Percentiles rank a stretch among this genome's conserved stretches.
phyloP scores from a whole-genome alignment of 192 early-diverging fungal genomes.

The Dissophora ornata region DNA sequence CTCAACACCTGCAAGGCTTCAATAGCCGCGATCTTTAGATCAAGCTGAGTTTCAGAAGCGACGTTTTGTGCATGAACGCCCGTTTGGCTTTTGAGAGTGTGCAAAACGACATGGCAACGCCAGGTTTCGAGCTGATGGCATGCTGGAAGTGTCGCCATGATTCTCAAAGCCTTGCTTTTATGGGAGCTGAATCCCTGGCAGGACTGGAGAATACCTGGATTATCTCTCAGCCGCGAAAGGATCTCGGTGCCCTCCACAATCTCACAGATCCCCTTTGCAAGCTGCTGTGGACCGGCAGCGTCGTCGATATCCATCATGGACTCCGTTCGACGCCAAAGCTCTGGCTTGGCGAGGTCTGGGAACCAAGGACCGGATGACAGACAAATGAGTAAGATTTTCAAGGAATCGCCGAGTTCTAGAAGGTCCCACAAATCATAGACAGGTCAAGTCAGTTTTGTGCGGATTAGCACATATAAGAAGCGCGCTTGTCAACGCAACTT shows the following conservation, averaged over 20 bases:
- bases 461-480: neutral
- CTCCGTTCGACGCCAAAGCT: constrained; percentile 22
- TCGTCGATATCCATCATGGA: constrained; percentile 7
- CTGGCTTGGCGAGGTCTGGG: constrained; percentile 6
- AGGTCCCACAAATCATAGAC: too few relatives aligned
- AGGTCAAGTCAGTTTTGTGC: too few relatives aligned
- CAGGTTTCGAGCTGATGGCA: constrained; percentile 12
- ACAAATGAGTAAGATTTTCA: constrained; percentile 30
- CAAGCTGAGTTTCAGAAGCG: neutral
- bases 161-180: constrained; percentile 24
- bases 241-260: constrained; percentile 32
- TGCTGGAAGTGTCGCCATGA: constrained; percentile 30
- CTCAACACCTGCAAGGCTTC: constrained; percentile 27
- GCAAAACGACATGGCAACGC: constrained; percentile 14
- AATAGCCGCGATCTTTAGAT: constrained; percentile 7
- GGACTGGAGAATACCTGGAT: constrained; percentile 20
- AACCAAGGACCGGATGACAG: constrained; percentile 48
- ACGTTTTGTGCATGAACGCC: neutral
- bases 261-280: constrained; percentile 4
- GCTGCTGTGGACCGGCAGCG: constrained; percentile 9
- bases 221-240: constrained; percentile 13
- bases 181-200: constrained; percentile 19
- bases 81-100: neutral
- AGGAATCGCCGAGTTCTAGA: constrained; percentile 11
- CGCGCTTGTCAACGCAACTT: neutral